These are phyloP conservation scores for Nephelium lappaceum DNA, from an alignment of 345 rosid genomes.

Conservation along the genomic window DNA sequence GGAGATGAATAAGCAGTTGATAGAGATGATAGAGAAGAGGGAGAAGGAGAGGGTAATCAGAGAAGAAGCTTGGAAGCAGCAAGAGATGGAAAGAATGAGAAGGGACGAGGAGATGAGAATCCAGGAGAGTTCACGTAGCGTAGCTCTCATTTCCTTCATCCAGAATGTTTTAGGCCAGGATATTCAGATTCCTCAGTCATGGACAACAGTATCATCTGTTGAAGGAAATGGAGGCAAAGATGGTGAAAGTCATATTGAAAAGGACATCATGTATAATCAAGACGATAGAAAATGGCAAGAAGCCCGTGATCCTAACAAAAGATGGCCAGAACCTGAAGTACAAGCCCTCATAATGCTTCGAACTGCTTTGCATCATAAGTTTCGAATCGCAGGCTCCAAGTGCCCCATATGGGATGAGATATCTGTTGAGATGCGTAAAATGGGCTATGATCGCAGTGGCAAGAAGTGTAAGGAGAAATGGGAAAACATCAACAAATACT, in stretches of 20 bases:
- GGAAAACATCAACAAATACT: slow-evolving; percentile 83
- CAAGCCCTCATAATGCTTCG: slow-evolving; percentile 64
- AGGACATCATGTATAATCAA: slow-evolving; percentile 15
- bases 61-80: slow-evolving; percentile 85
- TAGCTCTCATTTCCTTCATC: slow-evolving; percentile 66
- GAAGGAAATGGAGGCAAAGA: slow-evolving; percentile 29
- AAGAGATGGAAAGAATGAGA: slow-evolving; percentile 59
- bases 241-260: slow-evolving; percentile 25
- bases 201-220: slow-evolving; percentile 17
- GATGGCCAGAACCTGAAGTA: slow-evolving; percentile 82
- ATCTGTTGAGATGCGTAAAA: slow-evolving; percentile 53
- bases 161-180: slow-evolving; percentile 49
- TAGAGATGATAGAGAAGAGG: slow-evolving; percentile 65
- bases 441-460: slow-evolving; percentile 63
- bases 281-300: slow-evolving; percentile 37
- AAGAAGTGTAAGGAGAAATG: slow-evolving; percentile 86
- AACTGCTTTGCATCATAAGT: slow-evolving; percentile 48
- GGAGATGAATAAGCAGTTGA: slow-evolving; percentile 67
- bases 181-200: slow-evolving; percentile 31
- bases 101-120: slow-evolving; percentile 56
- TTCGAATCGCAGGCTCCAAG: slow-evolving; percentile 36
- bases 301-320: slow-evolving; percentile 35
- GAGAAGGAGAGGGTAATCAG: slow-evolving; percentile 62
- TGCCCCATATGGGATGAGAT: slow-evolving; percentile 65
- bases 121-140: slow-evolving; percentile 57